Conservation (phyloP, 2,329 filamentous ascomycete genomes). For the Dothiorella sarmentorum region DNA sequence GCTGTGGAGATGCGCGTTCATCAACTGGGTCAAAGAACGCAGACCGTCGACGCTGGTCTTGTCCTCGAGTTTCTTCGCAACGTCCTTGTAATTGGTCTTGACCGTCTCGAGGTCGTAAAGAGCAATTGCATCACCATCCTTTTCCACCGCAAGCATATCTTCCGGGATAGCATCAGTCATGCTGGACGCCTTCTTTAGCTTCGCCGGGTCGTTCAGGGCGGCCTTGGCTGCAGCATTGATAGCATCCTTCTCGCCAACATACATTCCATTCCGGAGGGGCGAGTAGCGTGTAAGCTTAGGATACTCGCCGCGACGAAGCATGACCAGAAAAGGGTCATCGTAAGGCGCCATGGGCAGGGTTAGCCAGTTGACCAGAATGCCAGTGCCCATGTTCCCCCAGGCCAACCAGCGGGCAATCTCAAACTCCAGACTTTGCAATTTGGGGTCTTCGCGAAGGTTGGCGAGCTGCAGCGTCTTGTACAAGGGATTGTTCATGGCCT, state of each 20-base stretch:
- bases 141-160: constrained; percentile 63
- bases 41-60: constrained; percentile 58
- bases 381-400: constrained; percentile 87
- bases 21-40: constrained; percentile 65
- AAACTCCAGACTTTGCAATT: constrained; percentile 49
- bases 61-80: constrained; percentile 60
- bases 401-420: constrained; percentile 83
- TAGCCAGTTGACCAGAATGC: constrained; percentile 74
- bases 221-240: constrained; percentile 43
- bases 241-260: constrained; percentile 62
- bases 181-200: constrained; percentile 48
- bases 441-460: constrained; percentile 29
- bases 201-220: constrained; percentile 42
- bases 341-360: constrained; percentile 78
- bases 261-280: constrained; percentile 66
- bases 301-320: constrained; percentile 72
- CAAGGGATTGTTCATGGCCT: constrained; percentile 78
- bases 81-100: constrained; percentile 61
- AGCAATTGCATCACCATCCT: constrained; percentile 61
- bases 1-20: constrained; percentile 80
- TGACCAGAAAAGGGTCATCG: constrained; percentile 68
- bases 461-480: constrained; percentile 65
- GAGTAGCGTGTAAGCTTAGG: constrained; percentile 72
- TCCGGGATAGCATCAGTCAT: constrained; percentile 60
- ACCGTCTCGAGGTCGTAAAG: constrained; percentile 69